Percentiles rank a stretch among this genome's conserved stretches.
phyloP scores from a whole-genome alignment of 805 yeast species.

The Osmozyma mogii region DNA sequence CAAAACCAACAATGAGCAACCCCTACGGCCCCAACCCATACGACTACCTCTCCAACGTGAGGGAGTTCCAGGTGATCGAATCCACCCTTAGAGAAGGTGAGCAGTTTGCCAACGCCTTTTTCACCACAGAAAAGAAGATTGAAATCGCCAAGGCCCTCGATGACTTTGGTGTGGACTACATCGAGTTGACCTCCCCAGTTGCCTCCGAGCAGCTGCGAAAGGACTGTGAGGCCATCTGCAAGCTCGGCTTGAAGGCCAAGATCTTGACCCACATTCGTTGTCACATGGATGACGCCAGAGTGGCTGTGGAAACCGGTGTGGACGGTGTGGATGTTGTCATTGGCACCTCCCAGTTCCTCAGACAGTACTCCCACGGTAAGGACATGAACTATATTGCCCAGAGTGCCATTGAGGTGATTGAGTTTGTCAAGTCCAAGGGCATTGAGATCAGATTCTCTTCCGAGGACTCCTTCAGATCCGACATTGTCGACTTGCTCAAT shows the following conservation, averaged over 20 bases:
- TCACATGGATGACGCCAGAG: slow-evolving; percentile 54
- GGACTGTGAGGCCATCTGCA: slow-evolving; percentile 54
- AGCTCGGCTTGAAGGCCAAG: slow-evolving; percentile 50
- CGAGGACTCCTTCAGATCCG: slow-evolving; percentile 55
- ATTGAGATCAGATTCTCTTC: slow-evolving; percentile 51
- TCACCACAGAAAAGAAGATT: slow-evolving; percentile 47
- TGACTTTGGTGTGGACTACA: slow-evolving; percentile 55
- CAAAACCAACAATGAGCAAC: slow-evolving; percentile 27
- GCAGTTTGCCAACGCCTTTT: slow-evolving; percentile 57
- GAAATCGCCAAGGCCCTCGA: slow-evolving; percentile 54
- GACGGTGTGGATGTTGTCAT: slow-evolving; percentile 57
- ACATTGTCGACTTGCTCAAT: slow-evolving; percentile 50
- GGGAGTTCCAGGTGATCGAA: slow-evolving; percentile 46
- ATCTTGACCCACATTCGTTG: slow-evolving; percentile 54
- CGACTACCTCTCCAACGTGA: slow-evolving; percentile 48
- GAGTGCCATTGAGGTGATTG: slow-evolving; percentile 50
- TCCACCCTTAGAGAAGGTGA: slow-evolving; percentile 58
- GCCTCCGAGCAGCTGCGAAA: slow-evolving; percentile 50
- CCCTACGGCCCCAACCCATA: slow-evolving; percentile 56
- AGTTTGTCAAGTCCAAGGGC: slow-evolving; percentile 53
- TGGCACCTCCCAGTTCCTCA: slow-evolving; percentile 50
- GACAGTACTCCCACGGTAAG: slow-evolving; percentile 53
- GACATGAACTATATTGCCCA: slow-evolving; percentile 54
- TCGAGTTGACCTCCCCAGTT: slow-evolving; percentile 53
- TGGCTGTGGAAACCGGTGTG: slow-evolving; percentile 56